These are phyloP conservation scores for Hymenotorrendiella dingleyae DNA, from an alignment of 2,329 filamentous ascomycete species.

Conservation along the genomic window DNA sequence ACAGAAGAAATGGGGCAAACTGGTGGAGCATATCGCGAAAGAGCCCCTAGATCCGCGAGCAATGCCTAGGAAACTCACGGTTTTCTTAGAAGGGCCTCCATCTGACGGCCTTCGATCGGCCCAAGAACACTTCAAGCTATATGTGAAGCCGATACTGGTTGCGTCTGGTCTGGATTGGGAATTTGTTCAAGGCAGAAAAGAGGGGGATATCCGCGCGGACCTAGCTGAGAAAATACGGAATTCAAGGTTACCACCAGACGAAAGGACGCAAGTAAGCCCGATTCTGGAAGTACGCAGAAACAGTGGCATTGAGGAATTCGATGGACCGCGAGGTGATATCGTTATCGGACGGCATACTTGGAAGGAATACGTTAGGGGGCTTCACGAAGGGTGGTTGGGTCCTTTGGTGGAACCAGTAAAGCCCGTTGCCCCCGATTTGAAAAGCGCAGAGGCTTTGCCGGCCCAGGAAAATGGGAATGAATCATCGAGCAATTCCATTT, in stretches of 20 bases:
- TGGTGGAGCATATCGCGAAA: conserved; percentile 77
- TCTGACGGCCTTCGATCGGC: conserved; percentile 76
- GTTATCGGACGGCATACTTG: conserved; percentile 87
- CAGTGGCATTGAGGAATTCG: conserved; percentile 64
- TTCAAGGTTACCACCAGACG: conserved; percentile 42
- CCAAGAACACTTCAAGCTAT: conserved; percentile 95
- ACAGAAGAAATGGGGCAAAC: conserved; percentile 78
- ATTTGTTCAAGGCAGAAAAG: conserved; percentile 82
- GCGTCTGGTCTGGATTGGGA: conserved; percentile 93
- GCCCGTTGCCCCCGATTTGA: conserved; percentile 26
- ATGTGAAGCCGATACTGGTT: conserved; percentile 87
- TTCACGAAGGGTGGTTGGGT: conserved; percentile 96
- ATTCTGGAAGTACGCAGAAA: conserved; percentile 58
- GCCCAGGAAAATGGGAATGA: conserved; percentile 15
- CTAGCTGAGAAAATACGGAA: conserved; percentile 82
- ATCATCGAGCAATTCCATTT: conserved; percentile 19
- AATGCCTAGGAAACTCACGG: conserved; percentile 76
- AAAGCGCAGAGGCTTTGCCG: conserved; percentile 12
- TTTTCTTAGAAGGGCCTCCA: conserved; percentile 81
- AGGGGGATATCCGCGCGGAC: conserved; percentile 86
- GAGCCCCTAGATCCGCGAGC: conserved; percentile 66
- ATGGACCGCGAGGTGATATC: conserved; percentile 74
- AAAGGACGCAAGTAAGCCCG: conserved; percentile 42
- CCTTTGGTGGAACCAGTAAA: conserved; percentile 61
- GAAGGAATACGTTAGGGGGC: conserved; percentile 92